A percentile compares a stretch with the other conserved stretches of the same genome.
Evolutionary conservation across 768 basidiomycete genomes (phyloP).

Genomic region (Asterophora parasitica): DNA sequence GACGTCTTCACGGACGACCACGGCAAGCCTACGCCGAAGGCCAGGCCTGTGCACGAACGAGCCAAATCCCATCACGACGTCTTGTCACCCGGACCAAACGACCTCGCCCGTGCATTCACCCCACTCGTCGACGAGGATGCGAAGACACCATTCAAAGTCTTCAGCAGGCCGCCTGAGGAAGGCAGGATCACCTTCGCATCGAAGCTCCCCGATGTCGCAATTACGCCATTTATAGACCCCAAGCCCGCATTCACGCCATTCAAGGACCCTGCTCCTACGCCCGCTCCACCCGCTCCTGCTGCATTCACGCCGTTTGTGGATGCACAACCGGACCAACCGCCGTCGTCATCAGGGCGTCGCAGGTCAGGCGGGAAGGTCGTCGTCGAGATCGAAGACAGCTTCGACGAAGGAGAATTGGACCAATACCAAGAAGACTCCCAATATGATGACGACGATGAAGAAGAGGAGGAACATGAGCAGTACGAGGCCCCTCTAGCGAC

Average conservation of each 20-base stretch:
- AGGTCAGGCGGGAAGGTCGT: slow-evolving; percentile 18
- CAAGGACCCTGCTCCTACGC: slow-evolving; percentile 19
- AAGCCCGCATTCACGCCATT: slow-evolving; percentile 39
- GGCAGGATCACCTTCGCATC: slow-evolving; percentile 43
- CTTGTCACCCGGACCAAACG: slow-evolving; percentile 17
- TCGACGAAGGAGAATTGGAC: slow-evolving; percentile 29
- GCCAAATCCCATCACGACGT: slow-evolving; percentile 38
- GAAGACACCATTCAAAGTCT: slow-evolving; percentile 60
- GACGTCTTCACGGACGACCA: slow-evolving; percentile 42
- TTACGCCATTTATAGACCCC: slow-evolving; percentile 34
- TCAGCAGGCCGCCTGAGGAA: slow-evolving; percentile 64
- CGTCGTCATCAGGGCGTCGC: slow-evolving; percentile 4
- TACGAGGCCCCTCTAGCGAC: slow-evolving; percentile 26
- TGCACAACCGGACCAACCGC: slow-evolving; percentile 4
- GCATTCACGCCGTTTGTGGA: slow-evolving; percentile 35
- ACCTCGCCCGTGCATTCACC: slow-evolving; percentile 27
- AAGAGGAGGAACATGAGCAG: slow-evolving; percentile 28
- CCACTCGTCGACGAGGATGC: slow-evolving; percentile 40
- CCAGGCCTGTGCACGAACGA: slow-evolving; percentile 35
- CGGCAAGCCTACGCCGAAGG: slow-evolving; percentile 36
- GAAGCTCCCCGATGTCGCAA: slow-evolving; percentile 34
- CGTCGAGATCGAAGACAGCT: slow-evolving; percentile 24
- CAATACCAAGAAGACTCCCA: slow-evolving; percentile 28
- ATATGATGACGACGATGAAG: slow-evolving; percentile 22
- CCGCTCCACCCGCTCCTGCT: slow-evolving; percentile 15